phyloP scores from a whole-genome alignment of 2,329 filamentous ascomycete genomes.

The Curvularia lunata region DNA sequence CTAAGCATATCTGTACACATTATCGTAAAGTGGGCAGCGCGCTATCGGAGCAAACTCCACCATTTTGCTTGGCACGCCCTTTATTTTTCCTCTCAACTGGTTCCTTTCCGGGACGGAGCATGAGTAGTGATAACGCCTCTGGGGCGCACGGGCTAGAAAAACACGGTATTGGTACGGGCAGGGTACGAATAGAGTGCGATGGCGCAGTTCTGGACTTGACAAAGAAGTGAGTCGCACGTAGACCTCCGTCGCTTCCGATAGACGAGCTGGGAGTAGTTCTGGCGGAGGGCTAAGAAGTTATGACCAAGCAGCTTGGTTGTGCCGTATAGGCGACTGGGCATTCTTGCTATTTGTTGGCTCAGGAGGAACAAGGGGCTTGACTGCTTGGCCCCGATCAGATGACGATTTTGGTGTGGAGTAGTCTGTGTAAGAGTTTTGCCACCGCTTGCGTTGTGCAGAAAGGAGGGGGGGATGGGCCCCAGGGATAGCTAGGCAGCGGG shows the following conservation, averaged over 20 bases:
- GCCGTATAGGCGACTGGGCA: background rate
- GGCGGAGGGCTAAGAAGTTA: background rate
- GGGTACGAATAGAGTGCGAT: background rate
- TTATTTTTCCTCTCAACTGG: background rate
- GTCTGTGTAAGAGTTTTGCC: background rate
- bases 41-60: background rate
- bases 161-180: background rate
- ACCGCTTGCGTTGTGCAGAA: slow-evolving; percentile 1
- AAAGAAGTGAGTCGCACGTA: background rate
- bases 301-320: background rate
- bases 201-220: background rate
- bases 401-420: slow-evolving; percentile 4
- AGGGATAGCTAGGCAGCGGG: slow-evolving; percentile 29
- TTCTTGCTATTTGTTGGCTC: background rate
- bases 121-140: background rate
- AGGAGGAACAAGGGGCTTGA: background rate
- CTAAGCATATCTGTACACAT: no score
- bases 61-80: background rate
- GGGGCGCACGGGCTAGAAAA: background rate
- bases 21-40: no score
- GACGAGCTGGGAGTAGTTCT: background rate
- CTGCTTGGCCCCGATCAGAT: background rate
- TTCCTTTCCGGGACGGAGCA: background rate
- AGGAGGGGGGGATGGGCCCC: slow-evolving; percentile 16
- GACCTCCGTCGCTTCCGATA: background rate